Conservation (phyloP, 495 filamentous ascomycete genomes). For the Elasticomyces elasticus region DNA sequence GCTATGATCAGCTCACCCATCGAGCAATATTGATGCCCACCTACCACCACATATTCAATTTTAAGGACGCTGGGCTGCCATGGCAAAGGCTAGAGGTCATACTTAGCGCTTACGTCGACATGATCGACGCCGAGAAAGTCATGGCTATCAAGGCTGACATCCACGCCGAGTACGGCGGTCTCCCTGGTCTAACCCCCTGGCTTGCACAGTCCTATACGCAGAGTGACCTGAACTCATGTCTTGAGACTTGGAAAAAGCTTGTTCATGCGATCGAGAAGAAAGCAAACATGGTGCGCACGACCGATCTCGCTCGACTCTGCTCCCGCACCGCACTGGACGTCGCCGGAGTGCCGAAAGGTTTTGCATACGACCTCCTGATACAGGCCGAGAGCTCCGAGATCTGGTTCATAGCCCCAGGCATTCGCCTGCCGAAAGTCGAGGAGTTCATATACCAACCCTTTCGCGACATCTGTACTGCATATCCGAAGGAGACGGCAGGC, state of each 20-base stretch:
- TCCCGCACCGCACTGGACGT: conserved; percentile 1
- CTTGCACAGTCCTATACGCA: conserved; percentile 11
- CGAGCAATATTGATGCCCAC: conserved; percentile 17
- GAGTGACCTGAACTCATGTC: conserved; percentile 2
- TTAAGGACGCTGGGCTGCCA: neutral
- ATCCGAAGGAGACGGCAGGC: conserved; percentile 7
- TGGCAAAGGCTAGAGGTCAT: conserved; percentile 12
- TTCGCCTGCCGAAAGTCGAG: conserved; percentile 18
- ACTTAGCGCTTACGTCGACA: conserved; percentile 16
- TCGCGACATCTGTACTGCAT: neutral
- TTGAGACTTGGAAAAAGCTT: conserved; percentile 11
- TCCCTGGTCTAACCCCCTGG: conserved; percentile 3
- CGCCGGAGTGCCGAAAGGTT: conserved; percentile 4
- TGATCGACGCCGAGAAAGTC: conserved; percentile 15
- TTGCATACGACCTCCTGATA: conserved; percentile 12
- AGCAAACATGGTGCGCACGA: neutral
- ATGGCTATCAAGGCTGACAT: neutral
- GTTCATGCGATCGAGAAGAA: conserved; percentile 8
- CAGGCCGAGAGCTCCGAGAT: conserved; percentile 1
- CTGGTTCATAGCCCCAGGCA: conserved; percentile 16
- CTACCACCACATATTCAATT: conserved; percentile 14
- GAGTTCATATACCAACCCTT: conserved; percentile 18
- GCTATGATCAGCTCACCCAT: conserved; percentile 8
- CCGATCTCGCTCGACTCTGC: conserved; percentile 7
- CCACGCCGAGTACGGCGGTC: neutral